A percentile compares a stretch with the other conserved stretches of the same genome.
phyloP scores from a whole-genome alignment of 345 rosid genomes.

The Ailanthus altissimus region DNA sequence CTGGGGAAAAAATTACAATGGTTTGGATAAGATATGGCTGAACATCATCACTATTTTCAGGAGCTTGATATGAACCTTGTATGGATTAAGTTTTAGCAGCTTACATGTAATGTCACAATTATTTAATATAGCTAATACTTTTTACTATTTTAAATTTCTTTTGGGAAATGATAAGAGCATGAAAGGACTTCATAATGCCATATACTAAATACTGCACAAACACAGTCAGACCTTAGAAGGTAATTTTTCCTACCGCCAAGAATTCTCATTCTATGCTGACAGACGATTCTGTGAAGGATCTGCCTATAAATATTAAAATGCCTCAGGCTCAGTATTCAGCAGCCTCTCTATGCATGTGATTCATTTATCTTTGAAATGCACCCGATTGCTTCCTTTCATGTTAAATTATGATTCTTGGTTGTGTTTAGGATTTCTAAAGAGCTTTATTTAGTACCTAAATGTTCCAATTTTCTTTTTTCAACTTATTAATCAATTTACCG shows the following conservation, averaged over 20 bases:
- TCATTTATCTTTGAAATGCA: not conserved
- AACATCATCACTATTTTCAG: not conserved
- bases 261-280: not conserved
- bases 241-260: slow-evolving; percentile 1
- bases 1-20: not conserved
- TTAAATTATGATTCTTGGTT: not conserved
- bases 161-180: not conserved
- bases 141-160: no score
- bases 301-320: not conserved
- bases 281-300: not conserved
- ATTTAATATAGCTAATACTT: not conserved
- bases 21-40: not conserved
- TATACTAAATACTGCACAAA: not conserved
- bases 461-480: not conserved
- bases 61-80: not conserved
- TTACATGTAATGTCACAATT: not conserved
- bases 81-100: not conserved
- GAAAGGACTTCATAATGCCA: not conserved
- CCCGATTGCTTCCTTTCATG: not conserved
- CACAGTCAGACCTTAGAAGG: not conserved
- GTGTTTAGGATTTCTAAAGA: not conserved
- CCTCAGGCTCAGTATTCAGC: not conserved
- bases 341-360: not conserved
- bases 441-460: not conserved
- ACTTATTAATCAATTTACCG: not conserved